Conservation (phyloP, 1,284 basidiomycete genomes). For the Agaricales sp. region DNA sequence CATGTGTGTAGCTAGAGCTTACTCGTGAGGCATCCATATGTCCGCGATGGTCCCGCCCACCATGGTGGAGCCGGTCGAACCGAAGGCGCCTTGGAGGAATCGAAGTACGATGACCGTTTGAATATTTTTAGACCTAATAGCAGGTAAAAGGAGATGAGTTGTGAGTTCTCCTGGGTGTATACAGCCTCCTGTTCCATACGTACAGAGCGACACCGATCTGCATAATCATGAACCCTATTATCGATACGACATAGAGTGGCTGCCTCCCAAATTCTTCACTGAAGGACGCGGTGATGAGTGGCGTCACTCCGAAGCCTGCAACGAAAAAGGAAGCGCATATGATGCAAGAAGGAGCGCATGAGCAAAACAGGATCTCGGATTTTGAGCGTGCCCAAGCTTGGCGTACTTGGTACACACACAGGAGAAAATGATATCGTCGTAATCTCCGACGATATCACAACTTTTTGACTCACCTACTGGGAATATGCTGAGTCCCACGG, state of each 20-base stretch:
- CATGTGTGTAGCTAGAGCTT: constrained; percentile 11
- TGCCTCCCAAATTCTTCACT: constrained; percentile 72
- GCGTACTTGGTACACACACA: too few relatives aligned
- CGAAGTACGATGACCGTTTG: constrained; percentile 59
- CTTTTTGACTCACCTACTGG: constrained; percentile 34
- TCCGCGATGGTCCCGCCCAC: constrained; percentile 74
- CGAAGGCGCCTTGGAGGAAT: constrained; percentile 60
- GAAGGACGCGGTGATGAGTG: constrained; percentile 63
- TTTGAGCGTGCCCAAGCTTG: too few relatives aligned
- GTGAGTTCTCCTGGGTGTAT: not conserved
- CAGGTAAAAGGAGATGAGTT: not conserved
- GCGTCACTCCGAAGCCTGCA: not conserved
- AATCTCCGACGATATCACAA: too few relatives aligned
- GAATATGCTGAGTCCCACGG: constrained; percentile 50
- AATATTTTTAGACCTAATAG: constrained; percentile 50
- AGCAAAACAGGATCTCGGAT: too few relatives aligned
- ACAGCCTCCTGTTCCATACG: constrained; percentile 17
- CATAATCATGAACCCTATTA: constrained; percentile 46
- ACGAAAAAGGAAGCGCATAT: not conserved
- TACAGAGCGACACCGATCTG: constrained; percentile 54
- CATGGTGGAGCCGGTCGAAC: constrained; percentile 58
- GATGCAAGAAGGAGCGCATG: too few relatives aligned
- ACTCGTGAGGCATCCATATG: constrained; percentile 57
- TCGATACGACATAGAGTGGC: constrained; percentile 54
- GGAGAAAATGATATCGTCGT: too few relatives aligned